Evolutionary conservation across 768 basidiomycete genomes (phyloP).

Genomic region (Megacollybia marginata): DNA sequence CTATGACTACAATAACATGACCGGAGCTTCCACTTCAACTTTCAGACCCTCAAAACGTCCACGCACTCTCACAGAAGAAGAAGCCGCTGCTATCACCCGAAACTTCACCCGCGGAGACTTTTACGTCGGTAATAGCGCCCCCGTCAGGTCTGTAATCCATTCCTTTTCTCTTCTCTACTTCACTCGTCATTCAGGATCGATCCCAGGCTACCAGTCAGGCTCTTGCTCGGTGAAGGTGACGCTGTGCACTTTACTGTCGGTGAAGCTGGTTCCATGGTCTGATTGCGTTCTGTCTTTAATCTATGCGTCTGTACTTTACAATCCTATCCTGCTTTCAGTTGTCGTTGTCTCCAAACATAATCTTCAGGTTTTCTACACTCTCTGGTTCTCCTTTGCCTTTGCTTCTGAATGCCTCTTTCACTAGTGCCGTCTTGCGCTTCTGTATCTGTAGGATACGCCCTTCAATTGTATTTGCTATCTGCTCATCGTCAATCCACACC

Average conservation of each 20-base stretch:
- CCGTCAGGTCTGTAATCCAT: constrained; percentile 32
- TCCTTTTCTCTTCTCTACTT: background rate
- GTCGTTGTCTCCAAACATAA: constrained; percentile 55
- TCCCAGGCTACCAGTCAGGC: constrained; percentile 69
- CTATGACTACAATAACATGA: constrained; percentile 71
- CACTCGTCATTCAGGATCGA: constrained; percentile 43
- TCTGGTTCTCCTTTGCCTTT: constrained; percentile 38
- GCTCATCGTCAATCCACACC: background rate
- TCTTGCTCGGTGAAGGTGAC: constrained; percentile 77
- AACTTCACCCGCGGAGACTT: constrained; percentile 80
- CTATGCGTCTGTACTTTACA: background rate
- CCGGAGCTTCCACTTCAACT: constrained; percentile 64
- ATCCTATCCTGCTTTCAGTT: background rate
- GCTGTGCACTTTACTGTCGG: constrained; percentile 65
- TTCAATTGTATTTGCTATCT: constrained; percentile 74
- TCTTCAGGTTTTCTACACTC: constrained; percentile 74
- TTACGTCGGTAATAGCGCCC: constrained; percentile 73
- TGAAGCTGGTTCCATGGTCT: constrained; percentile 20
- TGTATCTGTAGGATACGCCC: constrained; percentile 77
- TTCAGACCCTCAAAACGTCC: constrained; percentile 79
- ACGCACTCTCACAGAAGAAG: constrained; percentile 75
- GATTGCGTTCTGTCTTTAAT: background rate
- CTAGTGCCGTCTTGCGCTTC: constrained; percentile 78
- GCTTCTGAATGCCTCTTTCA: constrained; percentile 77
- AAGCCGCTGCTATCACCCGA: constrained; percentile 76